Conservation (phyloP, 345 rosid species). For the Salix suchowensis region DNA sequence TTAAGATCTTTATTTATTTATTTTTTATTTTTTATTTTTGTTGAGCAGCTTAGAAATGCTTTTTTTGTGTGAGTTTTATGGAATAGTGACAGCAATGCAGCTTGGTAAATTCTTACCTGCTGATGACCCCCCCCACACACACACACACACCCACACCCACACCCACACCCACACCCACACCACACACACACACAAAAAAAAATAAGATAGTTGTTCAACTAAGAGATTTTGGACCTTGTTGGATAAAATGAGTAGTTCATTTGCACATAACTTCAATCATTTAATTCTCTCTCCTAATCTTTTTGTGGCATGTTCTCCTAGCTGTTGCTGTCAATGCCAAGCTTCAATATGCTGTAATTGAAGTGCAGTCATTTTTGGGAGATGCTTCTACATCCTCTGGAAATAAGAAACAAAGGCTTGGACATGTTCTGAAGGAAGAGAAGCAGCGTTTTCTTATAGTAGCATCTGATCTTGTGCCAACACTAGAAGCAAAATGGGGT, state of each 20-base stretch:
- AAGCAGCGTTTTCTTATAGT: slow-evolving; percentile 57
- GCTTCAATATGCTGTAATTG: slow-evolving; percentile 83
- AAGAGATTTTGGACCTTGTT: not conserved
- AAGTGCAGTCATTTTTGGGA: slow-evolving; percentile 45
- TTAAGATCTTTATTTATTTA: no score
- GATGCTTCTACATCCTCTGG: slow-evolving; percentile 37
- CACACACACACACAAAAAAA: no score
- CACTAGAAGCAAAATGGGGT: slow-evolving; percentile 78
- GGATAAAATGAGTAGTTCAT: not conserved
- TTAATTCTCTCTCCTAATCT: not conserved
- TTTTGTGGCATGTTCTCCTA: slow-evolving; percentile 27
- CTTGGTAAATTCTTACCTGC: no score
- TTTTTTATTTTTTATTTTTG: no score
- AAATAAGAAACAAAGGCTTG: slow-evolving; percentile 48
- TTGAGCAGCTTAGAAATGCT: no score
- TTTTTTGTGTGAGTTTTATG: no score
- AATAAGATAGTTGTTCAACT: no score
- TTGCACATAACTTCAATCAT: not conserved
- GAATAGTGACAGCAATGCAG: no score
- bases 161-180: no score
- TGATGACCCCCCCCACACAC: no score
- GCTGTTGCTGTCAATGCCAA: slow-evolving; percentile 94
- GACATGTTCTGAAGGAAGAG: slow-evolving; percentile 60
- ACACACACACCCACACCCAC: no score
- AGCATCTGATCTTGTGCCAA: slow-evolving; percentile 79